These are phyloP conservation scores for Fragaria iinumae DNA, from an alignment of 306 rosid genomes.

Conservation along the genomic window DNA sequence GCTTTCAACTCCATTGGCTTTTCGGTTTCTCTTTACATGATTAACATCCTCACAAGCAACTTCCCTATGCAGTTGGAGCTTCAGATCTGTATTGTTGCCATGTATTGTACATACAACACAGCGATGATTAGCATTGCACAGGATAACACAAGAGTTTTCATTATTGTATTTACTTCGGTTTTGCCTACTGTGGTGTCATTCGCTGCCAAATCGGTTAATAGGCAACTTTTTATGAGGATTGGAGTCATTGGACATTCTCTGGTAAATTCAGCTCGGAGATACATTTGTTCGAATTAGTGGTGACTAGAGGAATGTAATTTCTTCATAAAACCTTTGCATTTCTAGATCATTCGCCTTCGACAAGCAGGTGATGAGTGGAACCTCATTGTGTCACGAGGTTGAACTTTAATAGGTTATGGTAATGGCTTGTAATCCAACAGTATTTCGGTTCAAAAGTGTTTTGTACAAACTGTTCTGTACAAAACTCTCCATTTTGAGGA, in stretches of 20 bases:
- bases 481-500: not conserved
- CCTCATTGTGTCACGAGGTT: not conserved
- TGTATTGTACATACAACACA: slow-evolving; percentile 6
- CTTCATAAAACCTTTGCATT: not conserved
- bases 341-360: not conserved
- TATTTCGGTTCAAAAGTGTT: not conserved
- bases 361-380: not conserved
- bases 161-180: not conserved
- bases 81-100: not conserved
- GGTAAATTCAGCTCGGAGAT: not conserved
- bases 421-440: not conserved
- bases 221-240: not conserved
- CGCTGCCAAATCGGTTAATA: not conserved
- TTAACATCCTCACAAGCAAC: slow-evolving; percentile 16
- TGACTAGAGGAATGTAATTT: not conserved
- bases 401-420: not conserved
- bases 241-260: not conserved
- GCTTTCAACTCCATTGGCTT: slow-evolving; percentile 30
- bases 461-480: not conserved
- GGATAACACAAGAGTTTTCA: not conserved
- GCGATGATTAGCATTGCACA: slow-evolving; percentile 15
- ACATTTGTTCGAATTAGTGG: not conserved
- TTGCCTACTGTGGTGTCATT: not conserved
- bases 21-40: slow-evolving; percentile 21
- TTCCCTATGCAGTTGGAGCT: slow-evolving; percentile 30